Conservation (phyloP, 345 rosid genomes). For the Citrus inodora region DNA sequence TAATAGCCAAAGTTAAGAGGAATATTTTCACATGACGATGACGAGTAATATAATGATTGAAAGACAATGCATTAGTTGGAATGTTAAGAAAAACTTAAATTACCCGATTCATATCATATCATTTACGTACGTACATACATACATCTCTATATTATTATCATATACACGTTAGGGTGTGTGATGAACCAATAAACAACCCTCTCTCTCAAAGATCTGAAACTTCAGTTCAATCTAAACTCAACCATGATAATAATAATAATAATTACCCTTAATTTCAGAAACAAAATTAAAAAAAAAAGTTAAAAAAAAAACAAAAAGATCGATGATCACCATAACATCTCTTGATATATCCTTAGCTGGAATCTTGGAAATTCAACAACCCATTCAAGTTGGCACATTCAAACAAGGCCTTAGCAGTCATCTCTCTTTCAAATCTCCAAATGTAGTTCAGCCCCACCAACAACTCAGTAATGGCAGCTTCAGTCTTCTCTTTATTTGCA, state of each 20-base stretch:
- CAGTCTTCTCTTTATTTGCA: constrained; percentile 80
- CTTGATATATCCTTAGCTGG: constrained; percentile 20
- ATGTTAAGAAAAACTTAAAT: background rate
- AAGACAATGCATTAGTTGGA: constrained; percentile 7
- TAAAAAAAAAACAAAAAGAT: background rate
- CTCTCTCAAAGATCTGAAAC: constrained; percentile 28
- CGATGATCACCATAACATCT: background rate
- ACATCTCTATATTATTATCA: constrained; percentile 8
- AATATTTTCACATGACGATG: constrained; percentile 30
- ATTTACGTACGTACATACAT: constrained; percentile 13
- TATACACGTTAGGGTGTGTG: constrained; percentile 26
- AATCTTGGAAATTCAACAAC: constrained; percentile 30
- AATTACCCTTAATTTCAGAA: constrained; percentile 10
- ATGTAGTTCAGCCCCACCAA: constrained; percentile 92
- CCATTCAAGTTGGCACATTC: constrained; percentile 47
- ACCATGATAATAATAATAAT: constrained; percentile 8
- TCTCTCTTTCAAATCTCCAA: constrained; percentile 97
- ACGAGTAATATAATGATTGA: constrained; percentile 2
- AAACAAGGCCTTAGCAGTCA: constrained; percentile 84
- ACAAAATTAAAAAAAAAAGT: constrained; percentile 9
- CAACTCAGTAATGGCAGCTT: constrained; percentile 91
- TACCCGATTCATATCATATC: constrained; percentile 16
- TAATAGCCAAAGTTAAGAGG: constrained; percentile 1
- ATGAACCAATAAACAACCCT: constrained; percentile 15
- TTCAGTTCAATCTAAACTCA: constrained; percentile 33